Base-by-base conservation (phyloP, 306 rosid genomes). In the Lathyrus aphaca region DNA sequence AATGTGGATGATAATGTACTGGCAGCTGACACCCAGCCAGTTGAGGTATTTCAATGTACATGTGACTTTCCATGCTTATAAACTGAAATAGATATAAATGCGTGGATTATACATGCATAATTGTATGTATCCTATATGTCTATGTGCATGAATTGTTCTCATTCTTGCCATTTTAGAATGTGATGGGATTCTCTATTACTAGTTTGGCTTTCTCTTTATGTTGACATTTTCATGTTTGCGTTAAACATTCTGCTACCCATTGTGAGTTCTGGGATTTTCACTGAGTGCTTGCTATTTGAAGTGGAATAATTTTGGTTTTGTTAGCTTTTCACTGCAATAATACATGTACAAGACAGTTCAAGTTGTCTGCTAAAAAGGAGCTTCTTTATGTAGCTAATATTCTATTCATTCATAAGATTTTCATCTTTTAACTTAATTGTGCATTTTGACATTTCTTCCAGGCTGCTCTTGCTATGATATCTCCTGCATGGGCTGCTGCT, bases 401-500 rank as follows among this genome's bases (percentile, higher is more conserved):
- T 30, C 51, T 46, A 45, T 66, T 56, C 38, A 18, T 60, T 64
- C 21, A 10, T 66, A 59, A 61, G 69, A 43, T 50, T 64, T 71
- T 75, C 53, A 63, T 63, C 48, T 54, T 32, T 48, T 44, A 69
- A 58, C 61, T 62, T 78, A 18, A 23, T 35, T 37, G 35, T 73
- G 74, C 38, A 43, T 60, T 69, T 44, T 69, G 54, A 32, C 59
- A 48, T 79, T 64, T 75, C 60, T 85, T 83, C 84, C 77, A 94
- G 99, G 95, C 95, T 74, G 88, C 97, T 80, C 89, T 85, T 38
- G 89, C 91, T 53, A 80, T 94, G 99, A 83, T 91, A 68, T 76
- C 99, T 80, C 95, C 97, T 57, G 79, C 86, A 74, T 94, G 99
- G 99, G 99, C 99, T 80, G 99, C 96, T 76, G 97, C 97, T 68